These are phyloP conservation scores for Diaporthe vaccinii DNA, from an alignment of 2,329 filamentous ascomycete species.

Conservation along the genomic window DNA sequence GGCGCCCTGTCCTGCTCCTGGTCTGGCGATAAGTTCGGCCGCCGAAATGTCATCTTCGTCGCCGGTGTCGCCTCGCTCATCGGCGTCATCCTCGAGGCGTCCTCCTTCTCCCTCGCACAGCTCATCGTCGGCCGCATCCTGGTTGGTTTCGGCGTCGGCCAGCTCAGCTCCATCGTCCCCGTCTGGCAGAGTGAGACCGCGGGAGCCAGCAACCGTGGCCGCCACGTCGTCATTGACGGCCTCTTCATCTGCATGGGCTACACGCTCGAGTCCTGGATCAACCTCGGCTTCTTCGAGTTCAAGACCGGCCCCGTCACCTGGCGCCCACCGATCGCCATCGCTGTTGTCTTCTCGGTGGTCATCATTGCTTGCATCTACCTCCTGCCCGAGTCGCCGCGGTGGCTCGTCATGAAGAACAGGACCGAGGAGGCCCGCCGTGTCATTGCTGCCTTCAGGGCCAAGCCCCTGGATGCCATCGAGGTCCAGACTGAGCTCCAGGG, in stretches of 20 bases:
- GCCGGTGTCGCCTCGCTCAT: conserved; percentile 63
- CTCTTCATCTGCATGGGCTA: conserved; percentile 42
- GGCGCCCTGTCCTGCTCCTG: conserved; percentile 44
- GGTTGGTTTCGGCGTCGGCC: conserved; percentile 60
- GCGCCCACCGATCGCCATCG: conserved; percentile 41
- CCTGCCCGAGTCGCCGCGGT: conserved; percentile 42
- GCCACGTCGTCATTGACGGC: conserved; percentile 45
- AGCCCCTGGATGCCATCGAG: conserved; percentile 38
- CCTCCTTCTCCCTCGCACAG: conserved; percentile 60
- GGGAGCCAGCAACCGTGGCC: conserved; percentile 43
- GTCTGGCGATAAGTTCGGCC: conserved; percentile 63
- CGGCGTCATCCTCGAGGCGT: conserved; percentile 61
- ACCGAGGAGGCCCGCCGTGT: conserved; percentile 38
- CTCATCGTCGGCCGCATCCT: conserved; percentile 65
- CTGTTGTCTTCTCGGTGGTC: conserved; percentile 37
- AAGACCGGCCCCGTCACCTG: conserved; percentile 42
- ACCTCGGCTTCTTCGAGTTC: conserved; percentile 42
- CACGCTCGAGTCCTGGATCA: conserved; percentile 43
- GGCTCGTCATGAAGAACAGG: conserved; percentile 41
- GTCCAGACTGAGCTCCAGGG: conserved; percentile 38
- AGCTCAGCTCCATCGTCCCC: conserved; percentile 62
- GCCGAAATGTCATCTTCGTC: conserved; percentile 62
- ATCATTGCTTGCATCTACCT: conserved; percentile 39
- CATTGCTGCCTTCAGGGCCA: conserved; percentile 41
- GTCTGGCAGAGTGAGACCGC: conserved; percentile 47